Conservation (phyloP, 2,329 filamentous ascomycete species). For the Aureobasidium sp. region DNA sequence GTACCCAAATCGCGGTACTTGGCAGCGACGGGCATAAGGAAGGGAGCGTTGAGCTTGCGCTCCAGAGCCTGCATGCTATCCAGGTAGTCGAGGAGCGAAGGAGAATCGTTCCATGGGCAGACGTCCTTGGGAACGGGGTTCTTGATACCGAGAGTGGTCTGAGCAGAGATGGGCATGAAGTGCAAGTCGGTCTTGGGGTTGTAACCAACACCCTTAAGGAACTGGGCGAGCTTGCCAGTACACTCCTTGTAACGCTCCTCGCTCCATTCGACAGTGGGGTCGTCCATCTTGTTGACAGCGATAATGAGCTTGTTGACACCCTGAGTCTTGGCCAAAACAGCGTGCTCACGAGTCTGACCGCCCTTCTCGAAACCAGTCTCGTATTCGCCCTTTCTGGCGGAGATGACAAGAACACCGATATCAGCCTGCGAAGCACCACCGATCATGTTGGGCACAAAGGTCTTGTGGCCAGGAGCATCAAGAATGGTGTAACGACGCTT, state of each 20-base stretch:
- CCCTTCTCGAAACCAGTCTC: slow-evolving; percentile 97
- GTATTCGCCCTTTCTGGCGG: slow-evolving; percentile 94
- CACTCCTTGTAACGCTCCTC: slow-evolving; percentile 91
- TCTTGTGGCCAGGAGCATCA: slow-evolving; percentile 96
- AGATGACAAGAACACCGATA: slow-evolving; percentile 92
- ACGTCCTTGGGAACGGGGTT: slow-evolving; percentile 70
- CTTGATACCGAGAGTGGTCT: slow-evolving; percentile 81
- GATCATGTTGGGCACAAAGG: slow-evolving; percentile 97
- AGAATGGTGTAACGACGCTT: slow-evolving; percentile 94
- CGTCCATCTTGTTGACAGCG: slow-evolving; percentile 99
- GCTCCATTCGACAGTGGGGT: slow-evolving; percentile 92
- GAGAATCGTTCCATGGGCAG: slow-evolving; percentile 78
- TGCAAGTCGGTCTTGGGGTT: slow-evolving; percentile 85
- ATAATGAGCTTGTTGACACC: slow-evolving; percentile 95
- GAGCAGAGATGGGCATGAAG: slow-evolving; percentile 95
- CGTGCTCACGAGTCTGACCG: slow-evolving; percentile 94
- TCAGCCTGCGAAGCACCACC: slow-evolving; percentile 70
- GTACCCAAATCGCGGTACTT: slow-evolving; percentile 98
- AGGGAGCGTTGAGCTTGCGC: slow-evolving; percentile 92
- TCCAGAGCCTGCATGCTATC: slow-evolving; percentile 88
- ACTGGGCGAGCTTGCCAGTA: slow-evolving; percentile 75
- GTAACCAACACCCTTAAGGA: slow-evolving; percentile 88
- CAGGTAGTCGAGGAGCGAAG: slow-evolving; percentile 90
- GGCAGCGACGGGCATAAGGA: slow-evolving; percentile 97
- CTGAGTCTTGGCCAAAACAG: slow-evolving; percentile 95